These are phyloP conservation scores for Aspergillus campestris DNA, from an alignment of 495 filamentous ascomycete species.

Conservation along the genomic window DNA sequence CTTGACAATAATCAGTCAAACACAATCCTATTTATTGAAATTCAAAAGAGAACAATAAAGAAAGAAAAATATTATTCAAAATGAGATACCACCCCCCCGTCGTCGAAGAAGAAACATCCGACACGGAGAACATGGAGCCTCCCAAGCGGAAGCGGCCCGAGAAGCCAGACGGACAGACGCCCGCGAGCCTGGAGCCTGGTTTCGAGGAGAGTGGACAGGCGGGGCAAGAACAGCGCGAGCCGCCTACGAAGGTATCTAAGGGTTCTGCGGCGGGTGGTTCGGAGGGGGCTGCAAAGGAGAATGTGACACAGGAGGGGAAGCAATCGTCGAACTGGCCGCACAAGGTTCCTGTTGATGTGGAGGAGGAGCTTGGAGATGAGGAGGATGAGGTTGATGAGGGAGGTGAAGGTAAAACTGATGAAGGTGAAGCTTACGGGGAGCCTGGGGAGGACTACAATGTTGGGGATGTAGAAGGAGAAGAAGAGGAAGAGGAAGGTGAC, in stretches of 20 bases:
- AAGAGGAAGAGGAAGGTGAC: constrained; percentile 1
- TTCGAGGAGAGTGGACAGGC: neutral
- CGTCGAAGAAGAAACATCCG: constrained; percentile 12
- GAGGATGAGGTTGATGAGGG: constrained; percentile 3
- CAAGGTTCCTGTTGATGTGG: neutral
- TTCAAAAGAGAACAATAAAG: neutral
- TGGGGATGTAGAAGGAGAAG: neutral
- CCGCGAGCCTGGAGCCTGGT: neutral
- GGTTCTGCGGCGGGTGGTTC: neutral
- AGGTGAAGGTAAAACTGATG: neutral
- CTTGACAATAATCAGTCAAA: neutral
- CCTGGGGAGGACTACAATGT: neutral
- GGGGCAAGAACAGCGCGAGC: constrained; percentile 5
- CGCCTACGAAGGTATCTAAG: constrained; percentile 13
- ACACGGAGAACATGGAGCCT: constrained; percentile 5
- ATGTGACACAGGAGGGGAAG: neutral
- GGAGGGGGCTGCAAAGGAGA: neutral
- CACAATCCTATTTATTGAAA: too few relatives aligned
- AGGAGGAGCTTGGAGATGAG: neutral
- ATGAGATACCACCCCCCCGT: constrained; percentile 16
- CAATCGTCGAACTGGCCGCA: neutral
- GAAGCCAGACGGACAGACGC: constrained; percentile 2
- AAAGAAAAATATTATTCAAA: neutral
- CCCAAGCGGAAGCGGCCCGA: constrained; percentile 14
- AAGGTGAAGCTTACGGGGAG: neutral